phyloP scores from a whole-genome alignment of 805 yeast genomes.

The Lipomyces spencermartinsiae region DNA sequence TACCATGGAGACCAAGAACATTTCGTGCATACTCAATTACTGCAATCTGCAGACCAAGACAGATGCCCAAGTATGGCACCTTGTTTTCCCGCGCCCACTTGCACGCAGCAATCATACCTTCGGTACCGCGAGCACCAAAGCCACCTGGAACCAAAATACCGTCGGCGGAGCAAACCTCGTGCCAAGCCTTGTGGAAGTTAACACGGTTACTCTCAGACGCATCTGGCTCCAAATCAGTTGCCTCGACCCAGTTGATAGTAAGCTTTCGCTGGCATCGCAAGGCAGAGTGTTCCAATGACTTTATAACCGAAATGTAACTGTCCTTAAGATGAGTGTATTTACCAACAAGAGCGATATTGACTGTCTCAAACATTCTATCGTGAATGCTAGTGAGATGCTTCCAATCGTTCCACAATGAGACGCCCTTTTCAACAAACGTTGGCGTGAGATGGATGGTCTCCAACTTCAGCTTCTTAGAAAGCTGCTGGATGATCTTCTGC shows the following conservation, averaged over 20 bases:
- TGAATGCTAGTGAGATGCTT: slow-evolving; percentile 71
- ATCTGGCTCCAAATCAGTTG: slow-evolving; percentile 83
- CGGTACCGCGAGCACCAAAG: slow-evolving; percentile 95
- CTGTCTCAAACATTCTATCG: slow-evolving; percentile 84
- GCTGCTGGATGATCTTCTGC: slow-evolving; percentile 79
- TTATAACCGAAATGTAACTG: slow-evolving; percentile 91
- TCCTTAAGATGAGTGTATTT: slow-evolving; percentile 96
- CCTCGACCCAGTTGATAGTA: slow-evolving; percentile 95
- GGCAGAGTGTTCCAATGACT: slow-evolving; percentile 93
- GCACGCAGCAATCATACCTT: slow-evolving; percentile 97
- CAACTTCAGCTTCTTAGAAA: slow-evolving; percentile 71
- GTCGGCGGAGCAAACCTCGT: slow-evolving; percentile 86
- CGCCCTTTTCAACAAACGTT: slow-evolving; percentile 70
- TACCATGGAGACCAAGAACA: slow-evolving; percentile 73
- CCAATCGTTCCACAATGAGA: slow-evolving; percentile 76
- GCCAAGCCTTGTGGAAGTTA: slow-evolving; percentile 95
- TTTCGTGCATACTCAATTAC: slow-evolving; percentile 90
- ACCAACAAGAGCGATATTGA: slow-evolving; percentile 95
- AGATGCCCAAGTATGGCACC: slow-evolving; percentile 94
- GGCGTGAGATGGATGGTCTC: slow-evolving; percentile 53
- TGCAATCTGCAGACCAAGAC: slow-evolving; percentile 96
- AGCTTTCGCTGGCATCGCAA: slow-evolving; percentile 86
- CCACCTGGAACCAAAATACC: slow-evolving; percentile 99
- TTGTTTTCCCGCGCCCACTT: slow-evolving; percentile 97
- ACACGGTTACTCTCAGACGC: slow-evolving; percentile 61